These are phyloP conservation scores for Nyssa sinensis DNA, from an alignment of 148 eudicot genomes.

Conservation along the genomic window DNA sequence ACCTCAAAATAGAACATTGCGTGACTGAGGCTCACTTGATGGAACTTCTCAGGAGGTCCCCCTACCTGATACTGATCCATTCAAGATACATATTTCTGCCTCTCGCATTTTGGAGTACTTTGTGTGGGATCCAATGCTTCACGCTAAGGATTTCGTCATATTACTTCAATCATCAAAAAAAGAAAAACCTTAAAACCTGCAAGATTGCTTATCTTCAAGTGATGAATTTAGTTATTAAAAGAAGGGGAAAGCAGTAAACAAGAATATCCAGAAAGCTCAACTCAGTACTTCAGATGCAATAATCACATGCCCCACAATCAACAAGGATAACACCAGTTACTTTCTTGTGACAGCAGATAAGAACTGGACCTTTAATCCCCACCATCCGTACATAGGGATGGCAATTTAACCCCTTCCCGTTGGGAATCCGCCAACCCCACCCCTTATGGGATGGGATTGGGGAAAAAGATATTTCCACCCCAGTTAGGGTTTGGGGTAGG, in stretches of 20 bases:
- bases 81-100: slow-evolving; percentile 71
- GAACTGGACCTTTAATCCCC: not conserved
- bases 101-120: slow-evolving; percentile 99
- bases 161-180: slow-evolving; percentile 21
- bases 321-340: not conserved
- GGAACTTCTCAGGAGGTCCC: slow-evolving; percentile 99
- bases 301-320: not conserved
- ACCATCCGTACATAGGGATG: not conserved
- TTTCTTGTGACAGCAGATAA: too few species aligned
- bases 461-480: not conserved
- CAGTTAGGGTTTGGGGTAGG: too few species aligned
- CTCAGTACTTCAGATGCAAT: not conserved
- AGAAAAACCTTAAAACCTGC: slow-evolving; percentile 26
- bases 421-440: too few species aligned
- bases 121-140: slow-evolving; percentile 99
- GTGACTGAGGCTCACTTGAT: slow-evolving; percentile 80
- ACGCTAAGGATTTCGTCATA: slow-evolving; percentile 38
- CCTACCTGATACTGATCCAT: slow-evolving; percentile 99
- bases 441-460: too few species aligned
- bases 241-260: too few species aligned
- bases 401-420: too few species aligned
- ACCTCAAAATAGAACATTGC: slow-evolving; percentile 39
- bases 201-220: slow-evolving; percentile 14
- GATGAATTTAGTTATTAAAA: not conserved
- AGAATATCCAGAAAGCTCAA: slow-evolving; percentile 6